Evolutionary conservation across 345 rosid species (phyloP).

Genomic region (Rubroshorea leprosula): DNA sequence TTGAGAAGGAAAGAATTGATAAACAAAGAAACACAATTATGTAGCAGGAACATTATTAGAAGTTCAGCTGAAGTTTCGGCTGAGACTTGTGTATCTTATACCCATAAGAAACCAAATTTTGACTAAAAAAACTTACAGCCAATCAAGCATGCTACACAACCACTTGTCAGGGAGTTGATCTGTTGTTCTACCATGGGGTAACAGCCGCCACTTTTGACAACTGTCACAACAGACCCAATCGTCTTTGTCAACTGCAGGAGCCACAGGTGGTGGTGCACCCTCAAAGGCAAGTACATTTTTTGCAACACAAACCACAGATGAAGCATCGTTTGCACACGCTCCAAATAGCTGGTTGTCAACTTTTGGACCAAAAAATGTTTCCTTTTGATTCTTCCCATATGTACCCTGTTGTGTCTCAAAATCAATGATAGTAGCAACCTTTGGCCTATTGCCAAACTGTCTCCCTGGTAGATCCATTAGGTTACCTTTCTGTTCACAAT

Average conservation of each 20-base stretch:
- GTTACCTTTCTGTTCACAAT: slow-evolving; percentile 16
- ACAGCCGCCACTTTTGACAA: slow-evolving; percentile 68
- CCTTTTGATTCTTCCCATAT: slow-evolving; percentile 25
- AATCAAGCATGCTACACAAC: slow-evolving; percentile 67
- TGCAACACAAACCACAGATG: slow-evolving; percentile 10
- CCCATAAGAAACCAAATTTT: no score
- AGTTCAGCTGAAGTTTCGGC: no score
- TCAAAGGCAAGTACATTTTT: slow-evolving; percentile 28
- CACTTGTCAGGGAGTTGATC: slow-evolving; percentile 65
- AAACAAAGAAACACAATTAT: neutral
- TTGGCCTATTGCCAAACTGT: slow-evolving; percentile 21
- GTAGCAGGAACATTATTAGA: no score
- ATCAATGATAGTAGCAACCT: slow-evolving; percentile 18
- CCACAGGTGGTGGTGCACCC: slow-evolving; percentile 25
- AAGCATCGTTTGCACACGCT: slow-evolving; percentile 24
- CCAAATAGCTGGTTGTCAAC: slow-evolving; percentile 22
- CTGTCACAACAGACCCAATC: slow-evolving; percentile 61
- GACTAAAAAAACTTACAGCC: slow-evolving; percentile 74
- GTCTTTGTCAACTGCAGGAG: slow-evolving; percentile 28
- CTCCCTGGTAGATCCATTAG: no score
- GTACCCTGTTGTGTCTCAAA: slow-evolving; percentile 20
- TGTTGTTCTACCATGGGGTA: slow-evolving; percentile 44
- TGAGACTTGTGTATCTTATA: no score
- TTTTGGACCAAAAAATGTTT: slow-evolving; percentile 23
- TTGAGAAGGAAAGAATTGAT: neutral